phyloP scores from a whole-genome alignment of 106 monocot species.

The Agapanthus africanus region DNA sequence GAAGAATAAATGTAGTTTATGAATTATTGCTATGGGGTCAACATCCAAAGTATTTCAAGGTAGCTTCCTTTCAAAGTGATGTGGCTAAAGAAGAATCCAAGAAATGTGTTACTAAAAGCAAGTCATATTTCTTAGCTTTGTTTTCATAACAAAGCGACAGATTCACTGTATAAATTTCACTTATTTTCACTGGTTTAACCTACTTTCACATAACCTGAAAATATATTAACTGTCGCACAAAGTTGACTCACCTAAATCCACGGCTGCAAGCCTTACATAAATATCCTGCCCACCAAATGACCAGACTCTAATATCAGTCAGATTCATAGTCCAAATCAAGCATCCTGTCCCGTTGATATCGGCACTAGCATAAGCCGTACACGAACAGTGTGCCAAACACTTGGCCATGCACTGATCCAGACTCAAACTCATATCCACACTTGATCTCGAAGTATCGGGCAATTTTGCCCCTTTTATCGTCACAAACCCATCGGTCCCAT shows the following conservation, averaged over 20 bases:
- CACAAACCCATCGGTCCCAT: slow-evolving; percentile 35
- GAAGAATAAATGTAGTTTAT: too few species aligned
- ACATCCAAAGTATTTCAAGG: not conserved
- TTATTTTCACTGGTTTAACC: not conserved
- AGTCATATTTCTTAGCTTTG: not conserved
- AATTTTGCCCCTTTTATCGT: slow-evolving; percentile 17
- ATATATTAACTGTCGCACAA: not conserved
- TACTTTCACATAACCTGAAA: not conserved
- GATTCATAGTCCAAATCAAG: slow-evolving; percentile 19
- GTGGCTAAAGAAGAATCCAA: too few species aligned
- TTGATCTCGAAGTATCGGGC: slow-evolving; percentile 34
- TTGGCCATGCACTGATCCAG: slow-evolving; percentile 29
- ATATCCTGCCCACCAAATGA: slow-evolving; percentile 26
- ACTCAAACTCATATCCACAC: slow-evolving; percentile 18
- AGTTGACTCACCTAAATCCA: slow-evolving; percentile 13
- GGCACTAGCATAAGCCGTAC: slow-evolving; percentile 30
- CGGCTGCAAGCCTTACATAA: slow-evolving; percentile 22
- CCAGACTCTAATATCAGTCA: slow-evolving; percentile 24
- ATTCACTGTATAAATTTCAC: not conserved
- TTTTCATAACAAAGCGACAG: not conserved
- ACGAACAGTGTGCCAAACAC: slow-evolving; percentile 49
- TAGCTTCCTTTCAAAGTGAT: not conserved
- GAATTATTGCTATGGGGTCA: not conserved
- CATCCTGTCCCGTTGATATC: slow-evolving; percentile 23
- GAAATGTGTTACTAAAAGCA: too few species aligned